Evolutionary conservation across 164 flowering plant genomes (phyloP), one percentile per base, ranked within the genome.

Genomic region (Piper betle): DNA sequence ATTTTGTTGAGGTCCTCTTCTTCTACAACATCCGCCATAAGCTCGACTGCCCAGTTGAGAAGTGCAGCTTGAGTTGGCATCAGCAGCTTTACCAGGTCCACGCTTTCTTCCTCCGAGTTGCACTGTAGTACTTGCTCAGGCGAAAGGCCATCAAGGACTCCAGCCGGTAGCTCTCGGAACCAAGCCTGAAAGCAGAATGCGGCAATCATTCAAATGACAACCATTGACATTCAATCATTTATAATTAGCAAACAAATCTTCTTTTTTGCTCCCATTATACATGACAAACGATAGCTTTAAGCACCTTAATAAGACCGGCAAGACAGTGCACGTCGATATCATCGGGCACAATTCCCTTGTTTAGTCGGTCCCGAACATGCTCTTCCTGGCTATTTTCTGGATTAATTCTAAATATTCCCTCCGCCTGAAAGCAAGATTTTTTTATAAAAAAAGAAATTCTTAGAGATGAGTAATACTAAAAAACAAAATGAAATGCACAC

Each of bases 11-110:
- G 73, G 7, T 87, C 92, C 73, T 93, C 96, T 64, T 86, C 92
- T 71, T 90, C 92, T 11, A 86, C 98, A 53, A 93, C 92, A 72
- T 93, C 98, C 40, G 96, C 88, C 96, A 90, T 93, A n/a, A 93
- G 86, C 70, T 88, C 81, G 64, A 93, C 67, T 9, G 94, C 97
- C 98, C 97, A 93, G 59, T 75, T 81, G 55, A 93, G 88, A 63
- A 93, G 66, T 41, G 96, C 97, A 55, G 81, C 57, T 70, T 87
- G 94, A 52, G 86, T 87, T 20, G 96, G 98, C 53, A 79, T 71
- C 16, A 93, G 76, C 68, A 82, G 81, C 73, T 82, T 86, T 53
- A 86, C 84, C 8, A 90, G 88, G 71, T 81, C 91, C 39, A 78
- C 77, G 9, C 74, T 87, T 33, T 87, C 91, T 38, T 92, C 94